Conservation (phyloP, 2,329 filamentous ascomycete genomes). For the Zymoseptoria pseudotritici region DNA sequence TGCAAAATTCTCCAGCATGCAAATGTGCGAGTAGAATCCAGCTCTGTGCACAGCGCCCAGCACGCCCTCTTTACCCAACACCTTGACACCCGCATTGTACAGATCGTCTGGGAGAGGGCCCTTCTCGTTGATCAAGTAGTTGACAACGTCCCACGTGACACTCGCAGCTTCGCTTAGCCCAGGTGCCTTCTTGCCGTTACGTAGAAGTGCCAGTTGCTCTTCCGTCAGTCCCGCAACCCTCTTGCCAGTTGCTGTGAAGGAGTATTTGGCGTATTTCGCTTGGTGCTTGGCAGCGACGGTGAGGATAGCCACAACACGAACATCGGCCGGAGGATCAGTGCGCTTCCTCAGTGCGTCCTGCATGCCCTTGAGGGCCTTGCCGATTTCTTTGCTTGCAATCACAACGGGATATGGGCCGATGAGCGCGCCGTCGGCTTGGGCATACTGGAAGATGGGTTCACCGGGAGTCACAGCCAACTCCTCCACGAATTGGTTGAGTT, state of each 20-base stretch:
- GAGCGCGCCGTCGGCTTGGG: conserved; percentile 2
- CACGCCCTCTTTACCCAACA: conserved; percentile 18
- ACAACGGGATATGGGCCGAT: conserved; percentile 18
- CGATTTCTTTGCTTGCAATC: conserved; percentile 5
- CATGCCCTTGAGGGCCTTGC: conserved; percentile 6
- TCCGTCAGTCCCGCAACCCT: conserved; percentile 7
- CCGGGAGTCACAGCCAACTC: not conserved
- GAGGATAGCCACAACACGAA: conserved; percentile 19
- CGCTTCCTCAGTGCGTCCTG: too few species aligned
- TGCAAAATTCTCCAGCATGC: conserved; percentile 19
- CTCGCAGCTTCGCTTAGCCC: conserved; percentile 14
- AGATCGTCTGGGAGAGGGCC: conserved; percentile 15
- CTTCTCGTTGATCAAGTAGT: conserved; percentile 10
- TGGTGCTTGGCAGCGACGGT: conserved; percentile 15
- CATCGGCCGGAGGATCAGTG: conserved; percentile 7
- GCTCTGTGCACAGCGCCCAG: conserved; percentile 17
- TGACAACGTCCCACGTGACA: conserved; percentile 20
- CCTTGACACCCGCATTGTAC: conserved; percentile 14
- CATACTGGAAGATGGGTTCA: conserved; percentile 5
- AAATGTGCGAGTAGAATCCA: conserved; percentile 18
- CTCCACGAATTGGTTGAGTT: not conserved
- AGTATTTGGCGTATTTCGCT: conserved; percentile 18
- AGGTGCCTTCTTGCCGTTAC: conserved; percentile 13
- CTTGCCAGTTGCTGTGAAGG: conserved; percentile 13
- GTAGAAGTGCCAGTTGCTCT: conserved; percentile 11